Conservation (phyloP, 2,329 filamentous ascomycete species). For the Alternaria sp. region DNA sequence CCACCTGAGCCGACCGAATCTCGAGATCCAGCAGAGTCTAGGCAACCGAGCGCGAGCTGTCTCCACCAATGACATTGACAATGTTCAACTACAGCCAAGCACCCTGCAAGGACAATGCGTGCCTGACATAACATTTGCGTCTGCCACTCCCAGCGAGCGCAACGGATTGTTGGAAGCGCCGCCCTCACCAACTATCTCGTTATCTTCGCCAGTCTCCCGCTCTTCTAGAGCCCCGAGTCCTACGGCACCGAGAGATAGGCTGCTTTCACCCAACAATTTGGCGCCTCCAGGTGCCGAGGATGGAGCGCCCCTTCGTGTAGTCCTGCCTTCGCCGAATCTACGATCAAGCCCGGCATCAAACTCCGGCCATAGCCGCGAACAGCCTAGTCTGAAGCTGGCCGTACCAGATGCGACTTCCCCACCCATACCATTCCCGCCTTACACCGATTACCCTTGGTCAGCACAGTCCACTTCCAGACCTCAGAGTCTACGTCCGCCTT, state of each 20-base stretch:
- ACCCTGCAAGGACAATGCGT: slow-evolving; percentile 29
- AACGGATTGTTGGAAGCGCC: slow-evolving; percentile 23
- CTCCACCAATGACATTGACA: slow-evolving; percentile 64
- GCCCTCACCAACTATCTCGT: slow-evolving; percentile 47
- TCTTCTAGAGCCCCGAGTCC: slow-evolving; percentile 37
- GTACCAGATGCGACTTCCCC: slow-evolving; percentile 53
- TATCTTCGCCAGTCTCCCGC: slow-evolving; percentile 49
- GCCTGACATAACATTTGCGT: slow-evolving; percentile 46
- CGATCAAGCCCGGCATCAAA: slow-evolving; percentile 38
- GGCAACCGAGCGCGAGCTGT: slow-evolving; percentile 58
- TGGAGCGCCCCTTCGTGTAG: slow-evolving; percentile 20
- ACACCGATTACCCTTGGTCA: slow-evolving; percentile 61
- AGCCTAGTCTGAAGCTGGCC: slow-evolving; percentile 49
- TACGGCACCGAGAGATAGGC: slow-evolving; percentile 27
- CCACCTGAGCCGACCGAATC: slow-evolving; percentile 29
- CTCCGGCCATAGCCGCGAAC: slow-evolving; percentile 29
- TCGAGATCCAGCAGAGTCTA: slow-evolving; percentile 38
- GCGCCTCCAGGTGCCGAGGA: slow-evolving; percentile 49
- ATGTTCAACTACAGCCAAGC: slow-evolving; percentile 54
- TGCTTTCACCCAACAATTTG: slow-evolving; percentile 36
- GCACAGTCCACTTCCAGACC: slow-evolving; percentile 54
- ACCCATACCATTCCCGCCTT: slow-evolving; percentile 71
- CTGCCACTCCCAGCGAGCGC: slow-evolving; percentile 41
- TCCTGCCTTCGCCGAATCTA: slow-evolving; percentile 30
- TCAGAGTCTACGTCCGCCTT: slow-evolving; percentile 64